These are phyloP conservation scores for Acer campestre DNA, from an alignment of 345 rosid species.

Conservation along the genomic window DNA sequence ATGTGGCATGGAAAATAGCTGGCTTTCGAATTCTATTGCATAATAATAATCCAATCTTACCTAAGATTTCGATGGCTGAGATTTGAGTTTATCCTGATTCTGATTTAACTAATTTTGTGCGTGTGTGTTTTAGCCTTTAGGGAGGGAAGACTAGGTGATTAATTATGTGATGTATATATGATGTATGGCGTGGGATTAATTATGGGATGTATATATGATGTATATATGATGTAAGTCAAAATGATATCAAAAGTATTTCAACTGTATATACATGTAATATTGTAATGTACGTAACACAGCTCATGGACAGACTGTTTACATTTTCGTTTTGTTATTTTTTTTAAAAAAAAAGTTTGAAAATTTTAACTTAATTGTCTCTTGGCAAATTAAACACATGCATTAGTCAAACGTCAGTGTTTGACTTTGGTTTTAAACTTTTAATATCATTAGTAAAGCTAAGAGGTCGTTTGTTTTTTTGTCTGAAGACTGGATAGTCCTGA, in stretches of 20 bases:
- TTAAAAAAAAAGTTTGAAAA: no score
- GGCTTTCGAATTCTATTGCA: neutral
- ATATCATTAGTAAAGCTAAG: no score
- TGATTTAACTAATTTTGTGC: neutral
- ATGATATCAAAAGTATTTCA: neutral
- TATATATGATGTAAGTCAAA: no score
- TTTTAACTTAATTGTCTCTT: no score
- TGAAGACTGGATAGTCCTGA: no score
- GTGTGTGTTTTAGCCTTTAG: neutral
- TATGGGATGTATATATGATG: no score
- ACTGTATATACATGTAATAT: neutral
- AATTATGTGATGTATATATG: neutral
- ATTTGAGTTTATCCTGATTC: slow-evolving; percentile 8
- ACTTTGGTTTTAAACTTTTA: no score
- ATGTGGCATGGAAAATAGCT: neutral
- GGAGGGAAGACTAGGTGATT: neutral
- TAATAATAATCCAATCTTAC: neutral
- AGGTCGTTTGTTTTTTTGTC: no score
- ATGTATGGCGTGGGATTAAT: no score
- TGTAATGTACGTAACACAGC: neutral
- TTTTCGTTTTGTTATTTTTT: neutral
- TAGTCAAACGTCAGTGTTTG: no score
- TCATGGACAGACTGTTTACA: neutral
- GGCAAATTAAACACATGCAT: no score
- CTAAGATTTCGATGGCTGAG: neutral